Evolutionary conservation across 805 yeast genomes (phyloP).

Genomic region (Scheffersomyces coipomensis): DNA sequence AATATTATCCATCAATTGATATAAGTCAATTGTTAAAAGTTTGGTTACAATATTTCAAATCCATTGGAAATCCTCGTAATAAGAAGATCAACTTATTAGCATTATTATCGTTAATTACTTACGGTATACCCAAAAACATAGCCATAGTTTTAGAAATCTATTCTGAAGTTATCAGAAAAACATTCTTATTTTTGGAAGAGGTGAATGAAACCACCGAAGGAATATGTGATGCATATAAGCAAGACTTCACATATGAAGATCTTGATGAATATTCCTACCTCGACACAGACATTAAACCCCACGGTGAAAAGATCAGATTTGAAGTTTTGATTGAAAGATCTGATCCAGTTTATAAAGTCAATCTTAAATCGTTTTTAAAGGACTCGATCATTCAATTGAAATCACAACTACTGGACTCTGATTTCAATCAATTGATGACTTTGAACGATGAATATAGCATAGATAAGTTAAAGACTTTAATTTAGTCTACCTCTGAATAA

Average conservation of each 20-base stretch:
- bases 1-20: slow-evolving; percentile 21
- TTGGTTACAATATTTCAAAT: slow-evolving; percentile 43
- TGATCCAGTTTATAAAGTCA: slow-evolving; percentile 43
- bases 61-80: slow-evolving; percentile 71
- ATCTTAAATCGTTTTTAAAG: slow-evolving; percentile 45
- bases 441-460: slow-evolving; percentile 34
- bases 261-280: slow-evolving; percentile 41
- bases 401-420: slow-evolving; percentile 18
- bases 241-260: slow-evolving; percentile 38
- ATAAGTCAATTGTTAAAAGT: slow-evolving; percentile 18
- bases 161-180: slow-evolving; percentile 26
- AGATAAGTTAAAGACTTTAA: slow-evolving; percentile 21
- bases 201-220: slow-evolving; percentile 53
- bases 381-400: slow-evolving; percentile 24
- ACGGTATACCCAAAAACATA: slow-evolving; percentile 22
- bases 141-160: slow-evolving; percentile 19
- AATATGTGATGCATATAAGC: slow-evolving; percentile 32
- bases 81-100: slow-evolving; percentile 70
- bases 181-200: slow-evolving; percentile 63
- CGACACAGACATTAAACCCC: slow-evolving; percentile 40
- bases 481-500: neutral
- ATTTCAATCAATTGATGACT: slow-evolving; percentile 34
- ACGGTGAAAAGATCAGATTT: slow-evolving; percentile 43
- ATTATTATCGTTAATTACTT: slow-evolving; percentile 48
- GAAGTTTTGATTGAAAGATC: slow-evolving; percentile 23